phyloP scores from a whole-genome alignment of 768 basidiomycete species.

The Dacryopinax primogenitus region DNA sequence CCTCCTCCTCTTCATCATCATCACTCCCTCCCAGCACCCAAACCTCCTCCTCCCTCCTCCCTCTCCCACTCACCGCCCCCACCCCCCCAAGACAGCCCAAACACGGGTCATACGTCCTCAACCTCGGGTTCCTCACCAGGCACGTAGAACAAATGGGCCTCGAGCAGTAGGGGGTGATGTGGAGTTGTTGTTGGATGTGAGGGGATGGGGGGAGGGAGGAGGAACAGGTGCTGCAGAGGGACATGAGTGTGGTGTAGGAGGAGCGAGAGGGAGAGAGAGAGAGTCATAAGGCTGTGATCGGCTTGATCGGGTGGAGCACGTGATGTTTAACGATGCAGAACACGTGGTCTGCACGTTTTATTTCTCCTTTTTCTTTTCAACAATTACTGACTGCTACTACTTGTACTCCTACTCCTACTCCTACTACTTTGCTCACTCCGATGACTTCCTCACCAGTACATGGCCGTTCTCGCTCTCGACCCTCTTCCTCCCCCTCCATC shows the following conservation, averaged over 20 bases:
- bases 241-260: no score
- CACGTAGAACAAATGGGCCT: neutral
- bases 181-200: neutral
- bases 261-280: no score
- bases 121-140: neutral
- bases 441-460: neutral
- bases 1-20: constrained; percentile 30
- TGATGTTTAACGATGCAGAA: no score
- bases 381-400: no score
- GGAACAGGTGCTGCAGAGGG: constrained; percentile 7
- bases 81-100: neutral
- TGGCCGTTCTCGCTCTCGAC: neutral
- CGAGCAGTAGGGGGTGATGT: neutral
- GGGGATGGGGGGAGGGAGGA: constrained; percentile 6
- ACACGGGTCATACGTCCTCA: neutral
- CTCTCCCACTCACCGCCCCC: neutral
- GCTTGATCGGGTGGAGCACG: no score
- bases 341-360: no score
- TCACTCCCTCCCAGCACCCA: constrained; percentile 26
- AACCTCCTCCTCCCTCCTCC: constrained; percentile 9
- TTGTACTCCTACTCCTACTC: no score
- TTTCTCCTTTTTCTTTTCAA: no score
- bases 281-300: no score
- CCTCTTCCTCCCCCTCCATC: neutral
- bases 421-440: neutral